Base-by-base conservation (phyloP, 2,329 filamentous ascomycete genomes). In the Rutstroemia sydowiana region DNA sequence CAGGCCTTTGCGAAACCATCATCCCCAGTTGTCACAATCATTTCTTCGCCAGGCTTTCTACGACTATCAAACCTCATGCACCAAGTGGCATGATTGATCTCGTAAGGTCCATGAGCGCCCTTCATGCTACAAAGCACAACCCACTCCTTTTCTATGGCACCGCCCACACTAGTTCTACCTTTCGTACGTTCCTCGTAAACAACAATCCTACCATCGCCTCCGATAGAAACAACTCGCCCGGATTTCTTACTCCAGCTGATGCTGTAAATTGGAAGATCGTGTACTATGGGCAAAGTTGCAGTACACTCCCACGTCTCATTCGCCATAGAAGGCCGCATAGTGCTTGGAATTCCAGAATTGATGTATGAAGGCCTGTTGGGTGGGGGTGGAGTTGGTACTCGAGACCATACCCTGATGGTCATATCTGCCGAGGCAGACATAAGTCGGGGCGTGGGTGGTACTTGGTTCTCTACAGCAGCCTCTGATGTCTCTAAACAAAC, bases 71-170 rank as follows among this genome's bases (percentile, higher is more conserved):
- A 86, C 52, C 91, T 77, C 61, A 77, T 80, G 59, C 89, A 90
- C 93, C 93, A 98, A 2, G 81, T 82, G 45, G 93, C 78, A 68
- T 96, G 90, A 64, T 98, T 98, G 57, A 97, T 78, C 70, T 98
- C 93, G 65, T 92, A 96, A 2, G 95, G 88, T 1, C 89, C 91
- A 67, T 98, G 93, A 2, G 85, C 88, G 31, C 84, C 84, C 44
- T 84, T 75, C 1, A 87, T 65, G n/a, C 79, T 78, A 0, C 82
- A 80, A 14, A 95, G 64, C 3, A 92, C 69, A 6, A 75, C 74
- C 93, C 93, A 97, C 54, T 79, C 76, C 1, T 77, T 79, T 41
- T 63, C 62, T 8, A 64, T 57, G 3, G 43, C 61, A 14, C 60
- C 62, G 2, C 63, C 61, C 13, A 64, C 59, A 2, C 52, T 60